Conservation (phyloP, 306 rosid species). For the Hylodesmum podocarpum region DNA sequence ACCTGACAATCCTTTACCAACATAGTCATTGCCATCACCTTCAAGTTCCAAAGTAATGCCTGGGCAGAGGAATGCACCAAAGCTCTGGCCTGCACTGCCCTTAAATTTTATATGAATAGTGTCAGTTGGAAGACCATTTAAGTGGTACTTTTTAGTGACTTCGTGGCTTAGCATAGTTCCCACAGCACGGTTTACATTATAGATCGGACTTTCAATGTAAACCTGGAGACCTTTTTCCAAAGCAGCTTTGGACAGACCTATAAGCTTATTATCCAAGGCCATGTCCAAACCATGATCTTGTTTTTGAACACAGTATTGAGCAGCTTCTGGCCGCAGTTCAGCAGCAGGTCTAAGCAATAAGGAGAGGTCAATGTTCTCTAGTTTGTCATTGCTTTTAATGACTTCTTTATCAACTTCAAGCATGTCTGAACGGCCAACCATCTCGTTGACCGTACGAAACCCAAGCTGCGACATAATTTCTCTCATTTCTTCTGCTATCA, state of each 20-base stretch:
- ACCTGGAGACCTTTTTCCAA: slow-evolving; percentile 2
- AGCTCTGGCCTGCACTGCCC: slow-evolving; percentile 8
- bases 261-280: slow-evolving; percentile 9
- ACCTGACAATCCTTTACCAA: slow-evolving; percentile 5
- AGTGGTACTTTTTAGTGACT: background rate
- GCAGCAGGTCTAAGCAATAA: slow-evolving; percentile 15
- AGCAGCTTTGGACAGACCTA: background rate
- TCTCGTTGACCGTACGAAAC: background rate
- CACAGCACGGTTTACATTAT: background rate
- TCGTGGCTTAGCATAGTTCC: slow-evolving; percentile 12
- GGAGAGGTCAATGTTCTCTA: slow-evolving; percentile 8
- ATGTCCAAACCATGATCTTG: slow-evolving; percentile 7
- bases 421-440: slow-evolving; percentile 5
- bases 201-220: background rate
- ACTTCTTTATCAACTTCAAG: slow-evolving; percentile 1
- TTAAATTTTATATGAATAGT: background rate
- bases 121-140: slow-evolving; percentile 7
- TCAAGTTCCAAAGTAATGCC: slow-evolving; percentile 9
- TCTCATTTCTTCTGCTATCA: slow-evolving; percentile 1
- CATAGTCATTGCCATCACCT: slow-evolving; percentile 4
- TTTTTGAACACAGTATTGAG: slow-evolving; percentile 5
- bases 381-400: background rate
- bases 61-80: background rate
- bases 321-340: slow-evolving; percentile 11
- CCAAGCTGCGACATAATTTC: slow-evolving; percentile 3